Conservation (phyloP, 148 eudicot genomes). For the Silene uniflora region DNA sequence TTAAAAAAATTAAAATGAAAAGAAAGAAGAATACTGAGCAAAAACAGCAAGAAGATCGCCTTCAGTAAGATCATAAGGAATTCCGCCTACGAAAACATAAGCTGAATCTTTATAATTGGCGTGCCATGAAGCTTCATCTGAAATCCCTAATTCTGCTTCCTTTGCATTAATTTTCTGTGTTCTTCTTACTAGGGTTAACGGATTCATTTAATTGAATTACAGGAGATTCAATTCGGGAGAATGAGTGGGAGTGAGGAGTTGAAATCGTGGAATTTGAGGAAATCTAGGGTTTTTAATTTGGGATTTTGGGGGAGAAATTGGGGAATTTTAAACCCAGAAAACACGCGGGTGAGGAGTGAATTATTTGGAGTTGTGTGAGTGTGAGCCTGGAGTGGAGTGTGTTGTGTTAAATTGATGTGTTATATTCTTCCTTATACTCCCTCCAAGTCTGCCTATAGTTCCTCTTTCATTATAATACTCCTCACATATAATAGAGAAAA, state of each 20-base stretch:
- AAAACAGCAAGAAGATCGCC: conserved; percentile 92
- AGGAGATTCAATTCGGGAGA: neutral
- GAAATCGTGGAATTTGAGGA: neutral
- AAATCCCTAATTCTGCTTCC: conserved; percentile 77
- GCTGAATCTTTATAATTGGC: conserved; percentile 85
- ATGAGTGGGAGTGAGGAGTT: neutral
- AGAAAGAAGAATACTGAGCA: conserved; percentile 48
- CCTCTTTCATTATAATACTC: too few species aligned
- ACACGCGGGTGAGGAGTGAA: neutral
- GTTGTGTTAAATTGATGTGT: too few species aligned
- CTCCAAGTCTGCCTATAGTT: too few species aligned
- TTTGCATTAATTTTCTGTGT: conserved; percentile 72
- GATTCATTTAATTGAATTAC: conserved; percentile 45
- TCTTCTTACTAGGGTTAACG: conserved; percentile 77
- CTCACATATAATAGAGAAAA: too few species aligned
- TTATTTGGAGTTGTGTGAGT: too few species aligned
- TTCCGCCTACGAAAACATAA: conserved; percentile 79
- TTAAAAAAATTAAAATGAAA: conserved; percentile 32
- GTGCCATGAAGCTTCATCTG: conserved; percentile 93
- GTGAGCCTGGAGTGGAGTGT: too few species aligned
- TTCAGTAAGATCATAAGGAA: conserved; percentile 89
- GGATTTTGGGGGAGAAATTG: conserved; percentile 5
- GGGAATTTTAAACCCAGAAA: conserved; percentile 5
- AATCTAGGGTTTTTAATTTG: conserved; percentile 11
- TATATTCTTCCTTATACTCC: too few species aligned